Evolutionary conservation across 2,329 filamentous ascomycete genomes (phyloP).

Genomic region (Escovopsis sp.): DNA sequence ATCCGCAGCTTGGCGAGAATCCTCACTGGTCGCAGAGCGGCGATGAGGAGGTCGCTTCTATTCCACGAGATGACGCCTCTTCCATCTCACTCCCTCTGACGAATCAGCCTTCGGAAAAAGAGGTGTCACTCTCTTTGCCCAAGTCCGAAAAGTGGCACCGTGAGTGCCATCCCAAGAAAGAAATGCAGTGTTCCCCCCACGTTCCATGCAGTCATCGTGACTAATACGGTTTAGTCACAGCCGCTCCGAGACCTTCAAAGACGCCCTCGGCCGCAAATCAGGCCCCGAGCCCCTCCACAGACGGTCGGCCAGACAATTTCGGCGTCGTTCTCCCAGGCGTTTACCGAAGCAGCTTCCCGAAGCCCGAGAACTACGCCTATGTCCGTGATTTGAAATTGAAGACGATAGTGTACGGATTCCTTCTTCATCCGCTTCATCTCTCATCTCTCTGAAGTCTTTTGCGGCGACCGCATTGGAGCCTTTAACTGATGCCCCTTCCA

Average conservation of each 20-base stretch:
- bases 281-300: slow-evolving; percentile 9
- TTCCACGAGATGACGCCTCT: not conserved
- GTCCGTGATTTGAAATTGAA: slow-evolving; percentile 55
- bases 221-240: not conserved
- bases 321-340: slow-evolving; percentile 58
- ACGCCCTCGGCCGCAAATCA: slow-evolving; percentile 2
- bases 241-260: not conserved
- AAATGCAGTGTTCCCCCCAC: not conserved
- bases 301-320: slow-evolving; percentile 52
- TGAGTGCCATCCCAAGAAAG: not conserved
- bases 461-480: not conserved
- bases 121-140: not conserved
- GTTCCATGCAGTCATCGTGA: not conserved
- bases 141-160: not conserved
- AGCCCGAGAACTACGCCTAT: slow-evolving; percentile 54
- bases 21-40: slow-evolving; percentile 15
- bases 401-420: slow-evolving; percentile 54
- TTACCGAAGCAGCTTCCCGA: slow-evolving; percentile 72
- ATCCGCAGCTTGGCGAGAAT: slow-evolving; percentile 6
- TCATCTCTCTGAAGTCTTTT: not conserved
- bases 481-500: slow-evolving; percentile 12
- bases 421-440: not conserved
- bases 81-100: not conserved
- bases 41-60: not conserved
- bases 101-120: not conserved